Evolutionary conservation across 352 stramenopile species (phyloP).

Genomic region (Hyaloperonospora brassicae): DNA sequence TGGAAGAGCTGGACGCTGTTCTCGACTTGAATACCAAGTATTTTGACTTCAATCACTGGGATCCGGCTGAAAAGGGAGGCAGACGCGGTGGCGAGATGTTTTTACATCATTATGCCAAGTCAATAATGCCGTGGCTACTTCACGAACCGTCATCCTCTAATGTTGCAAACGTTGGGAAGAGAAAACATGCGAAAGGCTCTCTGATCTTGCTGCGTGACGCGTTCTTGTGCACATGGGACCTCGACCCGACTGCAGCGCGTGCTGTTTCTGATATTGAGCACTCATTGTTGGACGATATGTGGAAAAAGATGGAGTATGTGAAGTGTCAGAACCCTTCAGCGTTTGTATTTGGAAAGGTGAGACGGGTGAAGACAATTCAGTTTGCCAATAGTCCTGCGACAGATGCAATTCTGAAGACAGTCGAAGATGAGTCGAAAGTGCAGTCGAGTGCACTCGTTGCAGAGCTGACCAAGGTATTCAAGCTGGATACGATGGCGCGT

Average conservation of each 20-base stretch:
- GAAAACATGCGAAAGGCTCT: constrained; percentile 46
- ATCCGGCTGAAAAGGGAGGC: constrained; percentile 59
- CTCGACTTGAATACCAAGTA: constrained; percentile 71
- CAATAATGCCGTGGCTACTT: constrained; percentile 63
- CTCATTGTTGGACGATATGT: constrained; percentile 75
- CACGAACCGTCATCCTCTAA: constrained; percentile 46
- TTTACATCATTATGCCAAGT: constrained; percentile 77
- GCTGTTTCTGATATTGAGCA: constrained; percentile 71
- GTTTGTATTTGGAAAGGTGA: constrained; percentile 69
- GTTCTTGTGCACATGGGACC: constrained; percentile 79
- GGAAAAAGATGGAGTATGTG: constrained; percentile 70
- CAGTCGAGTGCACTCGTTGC: constrained; percentile 42
- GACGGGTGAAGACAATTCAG: constrained; percentile 54
- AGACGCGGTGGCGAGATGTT: constrained; percentile 70
- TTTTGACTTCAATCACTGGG: constrained; percentile 68
- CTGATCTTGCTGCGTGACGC: constrained; percentile 62
- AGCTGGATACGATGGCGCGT: constrained; percentile 71
- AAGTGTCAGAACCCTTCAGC: constrained; percentile 58
- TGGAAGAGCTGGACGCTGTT: constrained; percentile 60
- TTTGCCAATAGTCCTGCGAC: constrained; percentile 57
- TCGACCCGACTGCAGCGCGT: constrained; percentile 53
- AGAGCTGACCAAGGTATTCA: constrained; percentile 67
- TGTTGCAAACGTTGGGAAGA: constrained; percentile 41
- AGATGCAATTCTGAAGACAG: constrained; percentile 45
- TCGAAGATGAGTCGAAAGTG: constrained; percentile 54